phyloP scores from a whole-genome alignment of 2,329 filamentous ascomycete species.

The Botrytis cinerea region DNA sequence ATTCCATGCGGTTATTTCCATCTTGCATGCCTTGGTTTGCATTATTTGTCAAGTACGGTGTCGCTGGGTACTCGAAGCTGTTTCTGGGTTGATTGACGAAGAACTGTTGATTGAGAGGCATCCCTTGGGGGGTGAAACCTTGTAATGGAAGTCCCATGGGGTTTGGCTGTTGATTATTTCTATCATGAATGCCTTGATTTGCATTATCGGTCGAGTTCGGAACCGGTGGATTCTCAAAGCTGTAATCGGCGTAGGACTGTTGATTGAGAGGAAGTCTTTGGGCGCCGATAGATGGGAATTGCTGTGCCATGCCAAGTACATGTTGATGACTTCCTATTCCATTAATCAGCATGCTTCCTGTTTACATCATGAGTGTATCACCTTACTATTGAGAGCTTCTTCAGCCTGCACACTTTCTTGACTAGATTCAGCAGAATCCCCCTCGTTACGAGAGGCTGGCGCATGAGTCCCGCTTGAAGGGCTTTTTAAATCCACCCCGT shows the following conservation, averaged over 20 bases:
- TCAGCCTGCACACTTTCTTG: neutral
- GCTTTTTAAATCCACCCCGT: neutral
- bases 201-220: too few species aligned
- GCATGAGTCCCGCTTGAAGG: neutral
- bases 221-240: too few species aligned
- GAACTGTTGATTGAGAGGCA: too few species aligned
- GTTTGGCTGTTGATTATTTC: too few species aligned
- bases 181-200: too few species aligned
- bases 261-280: too few species aligned
- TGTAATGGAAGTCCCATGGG: too few species aligned
- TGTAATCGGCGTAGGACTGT: too few species aligned
- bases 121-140: too few species aligned
- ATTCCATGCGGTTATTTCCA: neutral
- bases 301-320: too few species aligned
- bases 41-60: neutral
- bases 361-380: accelerated
- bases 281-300: too few species aligned
- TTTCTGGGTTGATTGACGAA: too few species aligned
- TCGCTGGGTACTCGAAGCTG: neutral
- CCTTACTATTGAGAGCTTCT: neutral
- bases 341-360: neutral
- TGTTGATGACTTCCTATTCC: neutral
- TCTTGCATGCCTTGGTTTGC: neutral
- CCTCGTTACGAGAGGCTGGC: accelerated
- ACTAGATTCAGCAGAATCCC: neutral